These are phyloP conservation scores for Cenococcum geophilum DNA, from an alignment of 495 filamentous ascomycete genomes.

Conservation along the genomic window DNA sequence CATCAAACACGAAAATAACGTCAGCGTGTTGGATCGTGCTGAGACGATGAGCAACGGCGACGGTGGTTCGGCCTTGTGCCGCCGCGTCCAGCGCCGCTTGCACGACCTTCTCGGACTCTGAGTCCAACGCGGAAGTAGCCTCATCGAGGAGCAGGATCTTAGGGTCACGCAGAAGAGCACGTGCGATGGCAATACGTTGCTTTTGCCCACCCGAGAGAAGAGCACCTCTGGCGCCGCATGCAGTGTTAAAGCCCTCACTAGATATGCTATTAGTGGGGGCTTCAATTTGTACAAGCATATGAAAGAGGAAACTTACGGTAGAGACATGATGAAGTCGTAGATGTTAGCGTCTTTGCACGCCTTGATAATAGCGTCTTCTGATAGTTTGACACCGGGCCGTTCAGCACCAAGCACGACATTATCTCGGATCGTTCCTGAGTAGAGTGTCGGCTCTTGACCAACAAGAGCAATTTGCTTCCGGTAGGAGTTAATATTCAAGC, in stretches of 20 bases:
- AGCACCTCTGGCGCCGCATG: slow-evolving; percentile 69
- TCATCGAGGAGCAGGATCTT: slow-evolving; percentile 73
- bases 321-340: slow-evolving; percentile 32
- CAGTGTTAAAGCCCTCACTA: slow-evolving; percentile 63
- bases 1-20: slow-evolving; percentile 76
- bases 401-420: slow-evolving; percentile 31
- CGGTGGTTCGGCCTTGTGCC: slow-evolving; percentile 22
- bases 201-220: slow-evolving; percentile 80
- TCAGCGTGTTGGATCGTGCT: slow-evolving; percentile 61
- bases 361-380: slow-evolving; percentile 27
- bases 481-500: slow-evolving; percentile 24
- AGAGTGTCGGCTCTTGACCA: slow-evolving; percentile 34
- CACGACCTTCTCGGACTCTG: slow-evolving; percentile 74
- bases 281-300: not conserved
- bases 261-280: not conserved
- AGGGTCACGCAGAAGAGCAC: slow-evolving; percentile 65
- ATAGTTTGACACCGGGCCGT: not conserved
- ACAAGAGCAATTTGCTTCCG: slow-evolving; percentile 30
- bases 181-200: slow-evolving; percentile 71
- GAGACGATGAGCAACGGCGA: slow-evolving; percentile 33
- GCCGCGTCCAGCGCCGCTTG: slow-evolving; percentile 61
- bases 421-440: slow-evolving; percentile 33
- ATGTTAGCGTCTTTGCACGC: slow-evolving; percentile 34
- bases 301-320: slow-evolving; percentile 33
- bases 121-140: slow-evolving; percentile 75